Evolutionary conservation across 257 asterid species (phyloP).

Genomic region (Scutellaria minor): DNA sequence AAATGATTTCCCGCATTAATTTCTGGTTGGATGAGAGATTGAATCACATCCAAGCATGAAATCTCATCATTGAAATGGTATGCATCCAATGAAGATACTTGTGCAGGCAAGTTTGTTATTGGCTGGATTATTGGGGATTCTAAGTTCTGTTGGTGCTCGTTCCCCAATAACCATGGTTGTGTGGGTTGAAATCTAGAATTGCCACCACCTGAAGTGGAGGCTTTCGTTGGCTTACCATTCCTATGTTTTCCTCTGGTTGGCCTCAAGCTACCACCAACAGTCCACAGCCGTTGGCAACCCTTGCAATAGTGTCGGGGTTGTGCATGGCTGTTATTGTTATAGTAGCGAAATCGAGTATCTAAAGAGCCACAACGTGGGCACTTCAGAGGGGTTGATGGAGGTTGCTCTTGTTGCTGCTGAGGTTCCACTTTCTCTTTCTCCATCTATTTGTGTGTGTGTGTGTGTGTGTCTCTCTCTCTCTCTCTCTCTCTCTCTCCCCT

Average conservation of each 20-base stretch:
- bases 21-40: conserved; percentile 33
- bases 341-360: conserved; percentile 30
- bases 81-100: background rate
- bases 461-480: background rate
- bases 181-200: background rate
- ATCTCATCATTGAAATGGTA: conserved; percentile 31
- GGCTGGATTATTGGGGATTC: too few species aligned
- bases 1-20: background rate
- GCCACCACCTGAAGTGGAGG: conserved; percentile 32
- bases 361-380: conserved; percentile 27
- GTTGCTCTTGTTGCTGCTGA: conserved; percentile 7
- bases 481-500: background rate
- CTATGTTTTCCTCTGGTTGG: conserved; percentile 41
- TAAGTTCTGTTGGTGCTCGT: too few species aligned
- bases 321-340: conserved; percentile 24
- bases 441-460: background rate
- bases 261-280: conserved; percentile 50
- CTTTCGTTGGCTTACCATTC: conserved; percentile 24
- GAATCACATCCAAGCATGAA: conserved; percentile 35
- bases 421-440: conserved; percentile 9
- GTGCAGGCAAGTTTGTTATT: too few species aligned
- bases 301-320: conserved; percentile 51
- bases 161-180: too few species aligned
- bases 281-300: conserved; percentile 49
- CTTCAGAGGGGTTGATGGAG: conserved; percentile 2